Evolutionary conservation across 768 basidiomycete genomes (phyloP).

Genomic region (Flagelloscypha sp.): DNA sequence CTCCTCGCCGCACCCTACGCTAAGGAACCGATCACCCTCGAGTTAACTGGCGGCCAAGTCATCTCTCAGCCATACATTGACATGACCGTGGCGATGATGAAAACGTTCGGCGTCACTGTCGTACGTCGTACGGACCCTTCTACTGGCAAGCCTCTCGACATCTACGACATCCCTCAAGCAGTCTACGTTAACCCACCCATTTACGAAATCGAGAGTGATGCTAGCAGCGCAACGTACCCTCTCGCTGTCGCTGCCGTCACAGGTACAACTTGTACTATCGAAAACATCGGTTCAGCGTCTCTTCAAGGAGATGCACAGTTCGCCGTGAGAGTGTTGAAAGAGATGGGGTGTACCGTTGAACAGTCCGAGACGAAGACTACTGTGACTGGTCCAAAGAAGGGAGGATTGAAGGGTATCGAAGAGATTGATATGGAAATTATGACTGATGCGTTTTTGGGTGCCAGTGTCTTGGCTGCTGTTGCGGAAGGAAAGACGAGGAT

Average conservation of each 20-base stretch:
- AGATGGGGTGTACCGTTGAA: conserved; percentile 88
- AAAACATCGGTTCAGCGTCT: conserved; percentile 83
- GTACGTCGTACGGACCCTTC: conserved; percentile 50
- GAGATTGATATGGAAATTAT: conserved; percentile 98
- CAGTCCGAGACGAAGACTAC: conserved; percentile 88
- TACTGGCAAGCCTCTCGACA: conserved; percentile 58
- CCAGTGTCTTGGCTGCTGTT: conserved; percentile 86
- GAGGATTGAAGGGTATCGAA: conserved; percentile 74
- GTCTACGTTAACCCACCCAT: conserved; percentile 67
- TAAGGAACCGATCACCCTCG: conserved; percentile 68
- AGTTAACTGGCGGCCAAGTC: conserved; percentile 89
- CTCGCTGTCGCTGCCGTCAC: conserved; percentile 96
- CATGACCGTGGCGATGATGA: conserved; percentile 99
- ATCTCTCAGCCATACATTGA: conserved; percentile 99
- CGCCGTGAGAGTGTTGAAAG: conserved; percentile 85
- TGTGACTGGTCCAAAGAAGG: conserved; percentile 81
- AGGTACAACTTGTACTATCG: conserved; percentile 90
- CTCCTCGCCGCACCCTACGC: conserved; percentile 96
- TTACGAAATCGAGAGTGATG: conserved; percentile 94
- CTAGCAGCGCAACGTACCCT: conserved; percentile 93
- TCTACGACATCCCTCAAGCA: conserved; percentile 82
- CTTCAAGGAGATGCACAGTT: conserved; percentile 97
- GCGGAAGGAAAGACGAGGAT: conserved; percentile 69
- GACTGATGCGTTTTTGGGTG: conserved; percentile 99
- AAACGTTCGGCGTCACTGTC: conserved; percentile 78